Evolutionary conservation across 768 basidiomycete species (phyloP).

Genomic region (Lactifluus volemus): DNA sequence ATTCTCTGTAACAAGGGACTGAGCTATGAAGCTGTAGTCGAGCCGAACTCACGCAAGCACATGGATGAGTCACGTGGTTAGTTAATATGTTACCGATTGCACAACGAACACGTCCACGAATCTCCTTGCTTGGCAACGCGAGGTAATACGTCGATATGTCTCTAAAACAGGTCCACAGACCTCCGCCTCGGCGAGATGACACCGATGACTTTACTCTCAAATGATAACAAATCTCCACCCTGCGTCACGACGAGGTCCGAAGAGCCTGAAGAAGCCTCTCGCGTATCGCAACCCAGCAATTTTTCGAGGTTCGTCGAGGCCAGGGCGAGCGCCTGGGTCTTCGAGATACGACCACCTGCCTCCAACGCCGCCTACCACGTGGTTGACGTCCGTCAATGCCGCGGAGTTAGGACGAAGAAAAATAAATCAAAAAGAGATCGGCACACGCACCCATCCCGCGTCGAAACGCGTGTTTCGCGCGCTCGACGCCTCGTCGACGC

Average conservation of each 20-base stretch:
- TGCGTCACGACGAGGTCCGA: constrained; percentile 28
- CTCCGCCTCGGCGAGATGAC: constrained; percentile 27
- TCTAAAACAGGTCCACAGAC: constrained; percentile 27
- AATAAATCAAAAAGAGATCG: constrained; percentile 1
- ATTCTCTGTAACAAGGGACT: background rate
- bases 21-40: background rate
- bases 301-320: constrained; percentile 41
- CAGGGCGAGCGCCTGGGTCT: constrained; percentile 41
- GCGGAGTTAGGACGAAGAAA: constrained; percentile 1
- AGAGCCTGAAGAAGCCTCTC: background rate
- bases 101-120: background rate
- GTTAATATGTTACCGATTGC: background rate
- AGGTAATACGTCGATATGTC: background rate
- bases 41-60: no score
- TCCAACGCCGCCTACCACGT: constrained; percentile 20
- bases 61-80: background rate
- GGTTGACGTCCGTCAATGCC: background rate
- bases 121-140: background rate
- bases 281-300: constrained; percentile 33
- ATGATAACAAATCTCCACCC: constrained; percentile 29
- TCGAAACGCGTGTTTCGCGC: constrained; percentile 76
- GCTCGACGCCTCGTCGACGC: constrained; percentile 56
- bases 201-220: constrained; percentile 30
- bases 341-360: constrained; percentile 24
- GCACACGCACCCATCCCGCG: constrained; percentile 61